Percentiles rank a stretch among this genome's conserved stretches.
Conservation (phyloP, 306 rosid species). For the Pachyrhizus erosus region DNA sequence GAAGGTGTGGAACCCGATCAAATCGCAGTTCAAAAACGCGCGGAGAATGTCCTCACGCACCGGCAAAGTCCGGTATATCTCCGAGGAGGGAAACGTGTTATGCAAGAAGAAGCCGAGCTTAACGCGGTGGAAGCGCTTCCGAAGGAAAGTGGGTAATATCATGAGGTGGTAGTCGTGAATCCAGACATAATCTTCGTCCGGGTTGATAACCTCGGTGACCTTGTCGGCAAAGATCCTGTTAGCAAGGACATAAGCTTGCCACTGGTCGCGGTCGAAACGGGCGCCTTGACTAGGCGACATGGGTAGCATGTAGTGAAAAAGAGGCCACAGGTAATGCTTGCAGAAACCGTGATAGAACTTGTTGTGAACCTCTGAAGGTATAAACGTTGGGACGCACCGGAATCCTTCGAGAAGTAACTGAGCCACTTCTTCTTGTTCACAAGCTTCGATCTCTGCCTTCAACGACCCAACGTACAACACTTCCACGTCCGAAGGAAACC, state of each 20-base stretch:
- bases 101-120: slow-evolving; percentile 76
- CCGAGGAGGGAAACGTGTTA: slow-evolving; percentile 68
- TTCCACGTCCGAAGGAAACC: slow-evolving; percentile 55
- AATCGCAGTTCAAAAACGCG: slow-evolving; percentile 68
- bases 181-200: slow-evolving; percentile 75
- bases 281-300: slow-evolving; percentile 59
- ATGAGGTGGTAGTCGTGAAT: slow-evolving; percentile 81
- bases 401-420: slow-evolving; percentile 51
- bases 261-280: slow-evolving; percentile 59
- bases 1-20: slow-evolving; percentile 75
- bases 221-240: slow-evolving; percentile 71
- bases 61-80: slow-evolving; percentile 66
- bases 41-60: slow-evolving; percentile 65
- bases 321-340: slow-evolving; percentile 86
- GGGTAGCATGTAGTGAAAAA: slow-evolving; percentile 86
- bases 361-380: slow-evolving; percentile 45
- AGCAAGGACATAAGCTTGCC: slow-evolving; percentile 68
- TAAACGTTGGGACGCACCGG: slow-evolving; percentile 69
- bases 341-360: slow-evolving; percentile 75
- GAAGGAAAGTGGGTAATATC: slow-evolving; percentile 65
- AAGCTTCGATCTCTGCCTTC: slow-evolving; percentile 53
- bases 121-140: slow-evolving; percentile 58
- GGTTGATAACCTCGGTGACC: slow-evolving; percentile 66
- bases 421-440: slow-evolving; percentile 63
- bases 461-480: slow-evolving; percentile 72